Evolutionary conservation across 208 protist genomes (phyloP), one percentile per base, ranked within the genome.

Genomic region (Trypanosomatidae sp.): DNA sequence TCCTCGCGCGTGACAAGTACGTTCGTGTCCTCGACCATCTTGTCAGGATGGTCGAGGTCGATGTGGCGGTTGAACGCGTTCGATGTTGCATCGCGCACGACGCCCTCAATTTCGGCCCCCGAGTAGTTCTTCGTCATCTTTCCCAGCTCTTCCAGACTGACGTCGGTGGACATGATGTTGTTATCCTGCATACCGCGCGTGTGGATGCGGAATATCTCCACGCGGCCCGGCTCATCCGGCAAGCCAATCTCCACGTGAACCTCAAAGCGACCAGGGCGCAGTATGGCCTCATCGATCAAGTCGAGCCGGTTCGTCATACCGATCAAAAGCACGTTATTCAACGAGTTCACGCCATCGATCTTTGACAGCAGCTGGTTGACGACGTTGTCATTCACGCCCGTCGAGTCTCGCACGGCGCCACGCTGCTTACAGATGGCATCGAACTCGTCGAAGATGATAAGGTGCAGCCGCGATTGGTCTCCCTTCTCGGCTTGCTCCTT

Each of bases 391-490:
- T 87, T 89, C 9, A 99, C 98, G 62, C 99, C 99, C 5, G 99
- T 99, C 43, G 91, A 96, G 78, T 97, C 95, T 22, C 86, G 82
- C 10, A 88, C 80, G 5, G 88, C 89, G 52, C 98, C 98, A 75
- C 98, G 88, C 83, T 98, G 87, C 81, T 99, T 99, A 83, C 98
- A 99, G 78, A 99, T 99, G 49, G 99, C 98, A 87, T 99, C 99
- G 82, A 99, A 98, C 85, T 99, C 99, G 89, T 99, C 99, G 72
- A 99, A 99, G 75, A 99, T 99, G 78, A 99, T 99, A 39, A 99
- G 94, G 79, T 99, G 99, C 25, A 99, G 80, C 49, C 98, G 86
- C 22, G 91, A 98, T 58, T 98, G 92, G 50, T 99, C 98, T 46
- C 97, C 97, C 73, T 94, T 98, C 41, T 90, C 84, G 3, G 89